phyloP scores from a whole-genome alignment of 2,329 filamentous ascomycete species.

The Pseudogymnoascus sp. region DNA sequence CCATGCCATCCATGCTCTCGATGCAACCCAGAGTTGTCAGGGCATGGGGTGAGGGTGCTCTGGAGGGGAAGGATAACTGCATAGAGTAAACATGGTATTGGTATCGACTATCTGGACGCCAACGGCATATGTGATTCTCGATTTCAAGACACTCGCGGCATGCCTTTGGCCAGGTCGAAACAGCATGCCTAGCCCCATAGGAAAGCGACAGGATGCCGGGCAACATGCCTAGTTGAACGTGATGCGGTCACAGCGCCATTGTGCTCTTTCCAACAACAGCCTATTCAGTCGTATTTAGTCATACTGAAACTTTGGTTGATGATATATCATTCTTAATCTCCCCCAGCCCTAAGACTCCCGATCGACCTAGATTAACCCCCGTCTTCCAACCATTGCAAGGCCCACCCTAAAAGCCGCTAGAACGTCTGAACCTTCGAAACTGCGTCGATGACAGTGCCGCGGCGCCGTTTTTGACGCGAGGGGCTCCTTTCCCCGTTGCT shows the following conservation, averaged over 20 bases:
- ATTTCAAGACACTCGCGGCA: background rate
- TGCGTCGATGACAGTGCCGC: background rate
- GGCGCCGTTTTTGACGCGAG: background rate
- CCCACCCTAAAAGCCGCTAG: background rate
- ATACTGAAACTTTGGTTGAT: background rate
- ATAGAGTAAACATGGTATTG: background rate
- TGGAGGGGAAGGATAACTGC: background rate
- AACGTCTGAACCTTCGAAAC: background rate
- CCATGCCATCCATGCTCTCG: background rate
- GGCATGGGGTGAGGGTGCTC: background rate
- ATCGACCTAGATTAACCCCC: background rate
- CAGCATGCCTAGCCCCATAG: background rate
- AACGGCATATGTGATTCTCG: background rate
- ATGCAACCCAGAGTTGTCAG: background rate
- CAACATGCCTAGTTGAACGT: background rate
- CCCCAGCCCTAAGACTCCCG: background rate
- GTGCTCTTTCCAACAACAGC: constrained; percentile 5
- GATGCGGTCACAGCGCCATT: constrained; percentile 2
- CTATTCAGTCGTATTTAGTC: background rate
- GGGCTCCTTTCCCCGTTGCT: background rate
- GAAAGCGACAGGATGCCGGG: background rate
- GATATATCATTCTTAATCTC: constrained; percentile 4
- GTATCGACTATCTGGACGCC: background rate
- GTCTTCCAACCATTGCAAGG: background rate
- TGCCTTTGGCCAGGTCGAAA: background rate